Percentiles rank a stretch among this genome's conserved stretches.
Evolutionary conservation across 2,329 filamentous ascomycete species (phyloP).

Genomic region (Aspergillus vadensis): DNA sequence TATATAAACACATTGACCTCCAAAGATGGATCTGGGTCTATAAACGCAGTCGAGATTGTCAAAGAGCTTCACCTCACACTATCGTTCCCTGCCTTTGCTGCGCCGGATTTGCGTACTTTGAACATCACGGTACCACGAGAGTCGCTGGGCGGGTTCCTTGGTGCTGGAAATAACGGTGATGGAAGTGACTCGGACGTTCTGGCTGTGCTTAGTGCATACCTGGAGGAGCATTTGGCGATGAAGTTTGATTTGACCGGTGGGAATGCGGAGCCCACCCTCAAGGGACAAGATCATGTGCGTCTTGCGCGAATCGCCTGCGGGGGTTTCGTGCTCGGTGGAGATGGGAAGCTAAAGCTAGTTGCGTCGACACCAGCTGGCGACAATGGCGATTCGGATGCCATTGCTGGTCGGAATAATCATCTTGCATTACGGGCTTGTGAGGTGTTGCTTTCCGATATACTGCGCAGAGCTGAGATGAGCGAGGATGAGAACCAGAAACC

Average conservation of each 20-base stretch:
- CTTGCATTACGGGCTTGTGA: conserved; percentile 36
- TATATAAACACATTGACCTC: conserved; percentile 27
- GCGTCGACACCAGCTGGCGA: conserved; percentile 22
- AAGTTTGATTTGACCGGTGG: conserved; percentile 33
- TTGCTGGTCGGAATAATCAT: conserved; percentile 20
- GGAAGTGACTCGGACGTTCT: conserved; percentile 21
- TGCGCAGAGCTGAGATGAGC: conserved; percentile 31
- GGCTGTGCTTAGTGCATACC: conserved; percentile 36
- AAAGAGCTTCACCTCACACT: conserved; percentile 45
- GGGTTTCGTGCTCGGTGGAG: conserved; percentile 41
- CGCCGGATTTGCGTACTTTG: conserved; percentile 37
- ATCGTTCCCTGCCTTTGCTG: conserved; percentile 38
- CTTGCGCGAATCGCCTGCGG: conserved; percentile 42
- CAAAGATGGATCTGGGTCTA: neutral
- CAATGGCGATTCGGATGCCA: conserved; percentile 22
- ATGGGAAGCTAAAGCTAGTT: conserved; percentile 44
- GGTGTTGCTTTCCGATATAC: conserved; percentile 33
- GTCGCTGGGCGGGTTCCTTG: conserved; percentile 27
- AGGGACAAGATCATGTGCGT: conserved; percentile 32
- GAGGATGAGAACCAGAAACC: conserved; percentile 11
- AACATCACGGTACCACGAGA: conserved; percentile 39
- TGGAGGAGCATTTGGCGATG: conserved; percentile 44
- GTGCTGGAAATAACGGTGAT: conserved; percentile 7
- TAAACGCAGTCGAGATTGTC: conserved; percentile 33
- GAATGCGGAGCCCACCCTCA: neutral